Base-by-base conservation (phyloP, 1,139 yeast species). In the Diutina scorzettiae region DNA sequence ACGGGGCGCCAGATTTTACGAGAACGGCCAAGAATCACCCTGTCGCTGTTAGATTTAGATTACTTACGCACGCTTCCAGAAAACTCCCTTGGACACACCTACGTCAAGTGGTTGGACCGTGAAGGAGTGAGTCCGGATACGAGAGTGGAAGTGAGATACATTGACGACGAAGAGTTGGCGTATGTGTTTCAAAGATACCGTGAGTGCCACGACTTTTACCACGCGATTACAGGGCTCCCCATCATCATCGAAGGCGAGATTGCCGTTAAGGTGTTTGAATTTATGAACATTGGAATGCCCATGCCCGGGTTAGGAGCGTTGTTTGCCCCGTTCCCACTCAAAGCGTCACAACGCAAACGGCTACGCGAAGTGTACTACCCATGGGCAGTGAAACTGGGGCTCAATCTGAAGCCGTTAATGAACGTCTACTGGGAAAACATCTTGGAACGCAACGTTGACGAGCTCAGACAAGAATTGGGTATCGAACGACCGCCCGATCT, bases 161-260 rank as follows among this genome's bases (percentile, higher is more conserved):
- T 91, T 34, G 93, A 85, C 49, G 87, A 91, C 55, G 93, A 85
- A 36, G 95, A 86, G 54, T 73, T 87, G 52, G 96, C 96, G 1
- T 91, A 82, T 54, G 82, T 91, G 16, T 86, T 78, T 68, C 94
- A 87, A 57, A 65, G 98, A 49, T 91, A 91, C 59, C 74, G 99
- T 43, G 97, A 91, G 56, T 89, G 96, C 56, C 99, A 91, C 53
- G 99, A 91, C 58, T 91, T 91, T 54, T 91, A 87, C 56, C 99
- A 91, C 58, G 86, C 97, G 2, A 70, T 91, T 32, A 82, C 95
- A 0, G 93, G 95, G 7, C 69, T 86, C 43, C 97, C 97, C 0
- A 84, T 89, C 37, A 81, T 84, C 34, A 77, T 93, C 51, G 98
- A 91, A 55, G 99, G 98, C 16, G 99, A 91, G 56, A 82, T 91